Conservation (phyloP, 306 rosid genomes). For the Ormosia emarginata region DNA sequence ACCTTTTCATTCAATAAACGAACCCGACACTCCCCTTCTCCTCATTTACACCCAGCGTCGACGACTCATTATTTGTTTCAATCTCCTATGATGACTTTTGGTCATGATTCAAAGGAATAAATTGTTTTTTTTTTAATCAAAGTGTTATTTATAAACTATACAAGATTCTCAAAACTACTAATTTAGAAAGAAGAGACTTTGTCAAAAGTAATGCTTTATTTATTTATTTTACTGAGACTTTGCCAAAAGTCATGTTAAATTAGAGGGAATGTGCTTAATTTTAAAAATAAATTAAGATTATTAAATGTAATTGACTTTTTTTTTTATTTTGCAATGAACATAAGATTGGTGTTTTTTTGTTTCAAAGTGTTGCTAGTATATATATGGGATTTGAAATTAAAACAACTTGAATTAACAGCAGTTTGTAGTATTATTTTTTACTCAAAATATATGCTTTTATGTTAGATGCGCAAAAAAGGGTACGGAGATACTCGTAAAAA, state of each 20-base stretch:
- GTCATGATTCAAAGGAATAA: not conserved
- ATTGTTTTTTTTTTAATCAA: not conserved
- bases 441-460: no score
- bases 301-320: no score
- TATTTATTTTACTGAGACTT: no score
- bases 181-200: not conserved
- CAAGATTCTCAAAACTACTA: not conserved
- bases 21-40: not conserved
- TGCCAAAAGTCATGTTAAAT: not conserved
- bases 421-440: no score
- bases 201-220: no score
- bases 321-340: no score
- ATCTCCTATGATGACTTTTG: constrained; percentile 7
- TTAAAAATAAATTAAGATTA: not conserved
- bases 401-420: no score
- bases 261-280: not conserved
- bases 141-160: not conserved
- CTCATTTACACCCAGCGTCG: not conserved
- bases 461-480: no score
- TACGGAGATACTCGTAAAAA: no score
- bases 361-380: no score
- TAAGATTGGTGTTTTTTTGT: no score
- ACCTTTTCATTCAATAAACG: not conserved
- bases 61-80: not conserved
- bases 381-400: no score